Percentiles rank a stretch among this genome's conserved stretches.
Evolutionary conservation across 306 rosid genomes (phyloP).

Genomic region (Cucurbita argyrosperma): DNA sequence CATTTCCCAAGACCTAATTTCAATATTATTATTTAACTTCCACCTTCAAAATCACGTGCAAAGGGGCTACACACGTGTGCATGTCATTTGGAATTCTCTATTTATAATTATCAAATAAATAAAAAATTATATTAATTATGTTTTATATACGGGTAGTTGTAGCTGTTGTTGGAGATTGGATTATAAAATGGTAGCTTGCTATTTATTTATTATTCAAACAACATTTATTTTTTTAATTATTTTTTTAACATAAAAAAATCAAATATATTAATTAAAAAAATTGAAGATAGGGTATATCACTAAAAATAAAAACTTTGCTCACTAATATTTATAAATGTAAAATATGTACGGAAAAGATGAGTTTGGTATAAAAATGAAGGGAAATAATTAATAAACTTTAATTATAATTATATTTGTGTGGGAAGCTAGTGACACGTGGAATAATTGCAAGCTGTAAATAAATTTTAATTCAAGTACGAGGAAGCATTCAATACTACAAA

Average conservation of each 20-base stretch:
- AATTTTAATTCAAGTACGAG: not conserved
- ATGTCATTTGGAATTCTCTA: not conserved
- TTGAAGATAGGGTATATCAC: too few relatives aligned
- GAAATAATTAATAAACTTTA: not conserved
- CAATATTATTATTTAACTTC: not conserved
- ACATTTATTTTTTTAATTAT: too few relatives aligned
- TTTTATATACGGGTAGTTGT: not conserved
- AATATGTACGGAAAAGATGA: not conserved
- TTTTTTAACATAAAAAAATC: too few relatives aligned
- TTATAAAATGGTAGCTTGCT: not conserved
- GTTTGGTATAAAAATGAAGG: not conserved
- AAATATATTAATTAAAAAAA: too few relatives aligned
- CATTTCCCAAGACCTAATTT: constrained; percentile 1
- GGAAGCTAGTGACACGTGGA: not conserved
- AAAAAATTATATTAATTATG: not conserved
- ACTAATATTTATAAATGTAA: too few relatives aligned
- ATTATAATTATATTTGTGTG: not conserved
- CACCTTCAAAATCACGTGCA: not conserved
- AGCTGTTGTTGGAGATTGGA: not conserved
- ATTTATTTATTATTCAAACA: not conserved
- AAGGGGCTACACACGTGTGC: constrained; percentile 8
- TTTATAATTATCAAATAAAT: too few relatives aligned
- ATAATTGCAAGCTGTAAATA: not conserved
- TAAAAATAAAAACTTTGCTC: too few relatives aligned
- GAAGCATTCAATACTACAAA: not conserved